Evolutionary conservation across 2,329 filamentous ascomycete genomes (phyloP).

Genomic region (Acarospora socialis): DNA sequence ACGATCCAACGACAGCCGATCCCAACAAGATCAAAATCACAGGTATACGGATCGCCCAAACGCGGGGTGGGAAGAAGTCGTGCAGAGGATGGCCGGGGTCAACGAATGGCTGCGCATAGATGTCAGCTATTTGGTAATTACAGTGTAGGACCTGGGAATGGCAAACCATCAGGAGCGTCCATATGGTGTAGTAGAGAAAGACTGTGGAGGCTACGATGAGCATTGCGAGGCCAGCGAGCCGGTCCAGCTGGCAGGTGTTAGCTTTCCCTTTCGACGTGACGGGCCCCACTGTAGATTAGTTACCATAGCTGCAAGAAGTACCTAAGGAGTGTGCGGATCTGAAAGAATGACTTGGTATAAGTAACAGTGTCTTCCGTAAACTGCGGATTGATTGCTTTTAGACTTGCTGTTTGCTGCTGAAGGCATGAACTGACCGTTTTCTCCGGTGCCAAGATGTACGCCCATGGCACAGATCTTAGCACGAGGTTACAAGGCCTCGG

Average conservation of each 20-base stretch:
- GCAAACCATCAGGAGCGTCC: conserved; percentile 89
- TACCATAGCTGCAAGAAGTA: conserved; percentile 13
- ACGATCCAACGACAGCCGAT: conserved; percentile 86
- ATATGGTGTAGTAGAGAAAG: conserved; percentile 90
- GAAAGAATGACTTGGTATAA: too few relatives aligned
- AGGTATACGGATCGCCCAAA: conserved; percentile 97
- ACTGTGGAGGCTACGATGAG: conserved; percentile 57
- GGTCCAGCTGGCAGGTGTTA: conserved; percentile 76
- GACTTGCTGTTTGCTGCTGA: too few relatives aligned
- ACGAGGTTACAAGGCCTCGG: too few relatives aligned
- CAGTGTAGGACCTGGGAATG: conserved; percentile 1
- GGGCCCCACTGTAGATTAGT: conserved; percentile 12
- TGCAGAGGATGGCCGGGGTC: conserved; percentile 88
- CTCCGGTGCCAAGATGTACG: too few relatives aligned
- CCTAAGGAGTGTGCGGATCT: too few relatives aligned
- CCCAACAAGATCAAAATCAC: conserved; percentile 90
- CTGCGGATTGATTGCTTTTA: too few relatives aligned
- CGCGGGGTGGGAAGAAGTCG: conserved; percentile 86
- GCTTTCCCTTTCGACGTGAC: too few relatives aligned
- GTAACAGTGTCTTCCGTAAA: not conserved
- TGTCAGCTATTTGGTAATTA: conserved; percentile 1
- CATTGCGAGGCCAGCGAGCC: conserved; percentile 64
- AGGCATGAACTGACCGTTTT: too few relatives aligned
- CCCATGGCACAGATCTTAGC: too few relatives aligned
- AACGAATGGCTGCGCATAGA: conserved; percentile 66